These are phyloP conservation scores for Metschnikowia kofuensis DNA, from an alignment of 805 yeast genomes.

Conservation along the genomic window DNA sequence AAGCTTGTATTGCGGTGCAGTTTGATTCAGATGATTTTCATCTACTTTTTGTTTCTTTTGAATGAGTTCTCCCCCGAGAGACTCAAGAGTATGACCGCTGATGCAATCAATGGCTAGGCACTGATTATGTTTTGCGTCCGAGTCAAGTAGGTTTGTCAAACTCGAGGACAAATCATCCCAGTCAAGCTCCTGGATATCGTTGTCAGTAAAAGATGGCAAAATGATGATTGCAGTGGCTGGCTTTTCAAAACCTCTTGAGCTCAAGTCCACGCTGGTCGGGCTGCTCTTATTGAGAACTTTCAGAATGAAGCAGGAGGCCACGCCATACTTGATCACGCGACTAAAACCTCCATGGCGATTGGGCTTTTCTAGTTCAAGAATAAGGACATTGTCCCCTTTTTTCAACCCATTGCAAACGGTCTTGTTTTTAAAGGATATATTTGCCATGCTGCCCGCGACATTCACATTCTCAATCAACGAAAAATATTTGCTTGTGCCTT, in stretches of 20 bases:
- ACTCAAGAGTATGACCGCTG: not conserved
- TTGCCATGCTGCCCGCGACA: slow-evolving; percentile 11
- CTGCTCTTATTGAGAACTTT: slow-evolving; percentile 4
- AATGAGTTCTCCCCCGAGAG: not conserved
- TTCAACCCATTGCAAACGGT: not conserved
- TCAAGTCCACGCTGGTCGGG: slow-evolving; percentile 5
- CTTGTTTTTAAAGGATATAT: not conserved
- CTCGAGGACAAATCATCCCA: not conserved
- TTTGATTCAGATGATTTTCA: not conserved
- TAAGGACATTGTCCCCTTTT: slow-evolving; percentile 11
- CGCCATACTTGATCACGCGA: slow-evolving; percentile 24
- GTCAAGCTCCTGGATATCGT: not conserved
- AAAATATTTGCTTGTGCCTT: slow-evolving; percentile 31
- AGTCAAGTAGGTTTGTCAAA: no score
- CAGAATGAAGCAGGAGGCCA: slow-evolving; percentile 16
- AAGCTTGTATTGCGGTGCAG: not conserved
- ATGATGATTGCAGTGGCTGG: slow-evolving; percentile 13
- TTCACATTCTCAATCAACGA: slow-evolving; percentile 13
- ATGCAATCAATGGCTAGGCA: not conserved
- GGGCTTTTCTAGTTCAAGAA: slow-evolving; percentile 28
- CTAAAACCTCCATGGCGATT: slow-evolving; percentile 20
- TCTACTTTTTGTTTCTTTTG: slow-evolving; percentile 1
- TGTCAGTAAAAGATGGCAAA: slow-evolving; percentile 1
- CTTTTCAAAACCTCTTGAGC: slow-evolving; percentile 6
- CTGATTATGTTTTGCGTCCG: no score